phyloP scores from a whole-genome alignment of 1,284 basidiomycete genomes.

The Trichosporon asahii region DNA sequence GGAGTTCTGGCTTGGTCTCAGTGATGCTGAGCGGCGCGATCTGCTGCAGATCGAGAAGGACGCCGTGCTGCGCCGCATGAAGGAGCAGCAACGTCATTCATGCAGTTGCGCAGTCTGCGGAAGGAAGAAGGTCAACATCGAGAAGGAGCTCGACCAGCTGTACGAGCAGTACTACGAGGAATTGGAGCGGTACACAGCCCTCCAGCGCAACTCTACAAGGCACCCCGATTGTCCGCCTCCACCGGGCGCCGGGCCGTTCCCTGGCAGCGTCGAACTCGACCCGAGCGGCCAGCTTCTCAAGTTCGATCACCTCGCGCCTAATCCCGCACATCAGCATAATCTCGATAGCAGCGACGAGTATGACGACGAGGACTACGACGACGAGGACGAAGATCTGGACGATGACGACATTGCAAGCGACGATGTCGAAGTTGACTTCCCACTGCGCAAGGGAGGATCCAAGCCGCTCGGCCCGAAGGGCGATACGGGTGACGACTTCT shows the following conservation, averaged over 20 bases:
- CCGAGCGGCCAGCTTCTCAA: constrained; percentile 79
- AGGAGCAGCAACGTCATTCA: constrained; percentile 94
- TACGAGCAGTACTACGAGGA: constrained; percentile 99
- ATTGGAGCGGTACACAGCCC: constrained; percentile 96
- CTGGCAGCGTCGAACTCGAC: constrained; percentile 93
- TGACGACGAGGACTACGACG: constrained; percentile 45
- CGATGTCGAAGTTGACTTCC: constrained; percentile 58
- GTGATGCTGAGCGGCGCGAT: constrained; percentile 80
- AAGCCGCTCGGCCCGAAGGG: constrained; percentile 32
- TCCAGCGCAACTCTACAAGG: constrained; percentile 85
- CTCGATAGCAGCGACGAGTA: constrained; percentile 45
- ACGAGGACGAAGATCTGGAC: constrained; percentile 55
- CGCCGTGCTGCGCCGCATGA: constrained; percentile 95
- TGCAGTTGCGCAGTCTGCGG: constrained; percentile 96
- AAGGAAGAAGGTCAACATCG: constrained; percentile 96
- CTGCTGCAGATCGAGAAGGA: constrained; percentile 97
- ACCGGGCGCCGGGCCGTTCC: constrained; percentile 94
- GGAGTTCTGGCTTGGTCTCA: constrained; percentile 90
- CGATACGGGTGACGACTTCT: constrained; percentile 62
- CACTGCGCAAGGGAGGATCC: constrained; percentile 24
- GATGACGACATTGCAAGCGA: constrained; percentile 64
- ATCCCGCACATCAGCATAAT: constrained; percentile 51
- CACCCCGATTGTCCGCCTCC: constrained; percentile 83
- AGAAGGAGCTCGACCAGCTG: constrained; percentile 97
- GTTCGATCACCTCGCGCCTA: constrained; percentile 56